Conservation (phyloP, 1,284 basidiomycete species). For the Ganoderma leucocontextum region DNA sequence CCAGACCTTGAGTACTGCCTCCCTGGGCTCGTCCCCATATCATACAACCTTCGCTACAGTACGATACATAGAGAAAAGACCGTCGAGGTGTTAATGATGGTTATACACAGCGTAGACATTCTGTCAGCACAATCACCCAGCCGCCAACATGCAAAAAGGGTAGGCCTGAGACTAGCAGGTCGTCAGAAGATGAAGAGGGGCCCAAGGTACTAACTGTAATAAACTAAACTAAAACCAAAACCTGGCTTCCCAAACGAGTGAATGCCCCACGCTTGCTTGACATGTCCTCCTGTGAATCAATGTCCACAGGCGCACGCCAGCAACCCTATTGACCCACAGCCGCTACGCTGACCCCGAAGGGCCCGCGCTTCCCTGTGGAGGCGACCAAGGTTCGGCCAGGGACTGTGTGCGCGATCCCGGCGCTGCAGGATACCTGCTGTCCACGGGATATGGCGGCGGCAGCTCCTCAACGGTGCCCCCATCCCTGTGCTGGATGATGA, state of each 20-base stretch:
- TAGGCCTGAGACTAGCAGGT: conserved; percentile 31
- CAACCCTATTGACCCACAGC: not conserved
- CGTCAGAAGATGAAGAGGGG: conserved; percentile 12
- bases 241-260: conserved; percentile 10
- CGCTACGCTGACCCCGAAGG: conserved; percentile 1
- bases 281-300: not conserved
- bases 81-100: conserved; percentile 5
- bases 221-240: conserved; percentile 1
- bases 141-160: conserved; percentile 17
- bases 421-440: conserved; percentile 1
- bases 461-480: conserved; percentile 44
- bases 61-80: conserved; percentile 18
- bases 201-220: not conserved
- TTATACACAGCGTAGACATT: conserved; percentile 9
- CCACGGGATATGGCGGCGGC: conserved; percentile 41
- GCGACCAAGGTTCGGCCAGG: not conserved
- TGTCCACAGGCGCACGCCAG: not conserved
- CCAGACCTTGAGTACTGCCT: not conserved
- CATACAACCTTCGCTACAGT: conserved; percentile 18
- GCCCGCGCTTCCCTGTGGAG: not conserved
- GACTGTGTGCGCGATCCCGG: not conserved
- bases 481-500: conserved; percentile 45
- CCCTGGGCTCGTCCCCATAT: conserved; percentile 7
- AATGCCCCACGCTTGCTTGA: not conserved
- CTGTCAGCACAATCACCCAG: conserved; percentile 10